A percentile compares a stretch with the other conserved stretches of the same genome.
Conservation (phyloP, 2,329 filamentous ascomycete genomes). For the Hypocrella siamensis region DNA sequence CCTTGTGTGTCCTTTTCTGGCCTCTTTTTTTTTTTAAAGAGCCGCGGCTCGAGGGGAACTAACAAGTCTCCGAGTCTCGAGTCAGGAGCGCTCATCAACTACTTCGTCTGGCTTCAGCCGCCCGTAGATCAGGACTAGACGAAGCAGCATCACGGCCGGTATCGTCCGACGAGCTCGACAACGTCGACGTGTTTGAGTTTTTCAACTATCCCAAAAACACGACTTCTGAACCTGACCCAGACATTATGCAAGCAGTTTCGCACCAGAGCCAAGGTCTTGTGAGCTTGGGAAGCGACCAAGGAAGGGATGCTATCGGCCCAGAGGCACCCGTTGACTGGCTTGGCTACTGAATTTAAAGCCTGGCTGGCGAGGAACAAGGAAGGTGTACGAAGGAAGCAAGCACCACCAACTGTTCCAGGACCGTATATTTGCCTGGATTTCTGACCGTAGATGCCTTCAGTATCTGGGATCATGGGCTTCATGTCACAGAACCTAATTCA, state of each 20-base stretch:
- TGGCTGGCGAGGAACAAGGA: no score
- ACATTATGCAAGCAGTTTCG: constrained; percentile 10
- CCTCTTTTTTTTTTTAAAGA: neutral
- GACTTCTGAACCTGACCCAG: constrained; percentile 4
- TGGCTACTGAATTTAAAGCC: constrained; percentile 1
- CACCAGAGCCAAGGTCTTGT: constrained; percentile 8
- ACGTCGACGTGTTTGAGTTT: constrained; percentile 28
- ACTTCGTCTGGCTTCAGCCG: constrained; percentile 18
- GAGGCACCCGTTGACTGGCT: constrained; percentile 9
- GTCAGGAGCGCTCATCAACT: constrained; percentile 22
- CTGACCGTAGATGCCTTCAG: no score
- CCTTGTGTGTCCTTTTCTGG: no score
- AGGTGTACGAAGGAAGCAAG: no score
- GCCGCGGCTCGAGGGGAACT: neutral
- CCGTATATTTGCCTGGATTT: no score
- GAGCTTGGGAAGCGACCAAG: constrained; percentile 1
- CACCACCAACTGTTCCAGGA: no score
- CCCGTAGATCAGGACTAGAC: constrained; percentile 20
- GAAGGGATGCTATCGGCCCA: constrained; percentile 1
- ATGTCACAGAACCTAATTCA: no score
- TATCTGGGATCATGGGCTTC: no score
- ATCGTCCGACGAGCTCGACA: constrained; percentile 24
- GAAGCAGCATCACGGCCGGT: constrained; percentile 21
- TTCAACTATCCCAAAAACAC: constrained; percentile 24
- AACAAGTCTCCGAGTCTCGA: neutral